A percentile compares a stretch with the other conserved stretches of the same genome.
phyloP scores from a whole-genome alignment of 2,329 filamentous ascomycete species.

The Capronia americana region DNA sequence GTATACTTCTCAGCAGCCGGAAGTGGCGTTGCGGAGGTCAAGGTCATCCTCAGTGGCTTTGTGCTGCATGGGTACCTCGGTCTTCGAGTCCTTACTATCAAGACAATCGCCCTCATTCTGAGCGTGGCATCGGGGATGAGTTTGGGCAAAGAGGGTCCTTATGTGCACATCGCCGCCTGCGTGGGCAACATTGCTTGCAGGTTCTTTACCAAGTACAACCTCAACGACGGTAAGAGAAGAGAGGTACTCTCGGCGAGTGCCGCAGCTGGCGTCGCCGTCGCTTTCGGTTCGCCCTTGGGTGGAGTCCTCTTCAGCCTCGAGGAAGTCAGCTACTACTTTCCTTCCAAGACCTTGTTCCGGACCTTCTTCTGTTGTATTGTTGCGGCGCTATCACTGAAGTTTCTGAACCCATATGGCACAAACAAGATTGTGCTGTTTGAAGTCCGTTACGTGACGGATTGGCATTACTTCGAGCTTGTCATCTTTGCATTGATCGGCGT shows the following conservation, averaged over 20 bases:
- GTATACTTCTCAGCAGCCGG: conserved; percentile 95
- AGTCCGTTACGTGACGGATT: conserved; percentile 87
- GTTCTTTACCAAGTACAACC: conserved; percentile 90
- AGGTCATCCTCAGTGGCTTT: conserved; percentile 97
- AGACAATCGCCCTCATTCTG: conserved; percentile 80
- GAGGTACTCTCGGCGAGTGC: conserved; percentile 93
- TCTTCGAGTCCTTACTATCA: conserved; percentile 82
- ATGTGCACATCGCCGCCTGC: conserved; percentile 95
- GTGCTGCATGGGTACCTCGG: conserved; percentile 96
- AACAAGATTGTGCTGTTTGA: conserved; percentile 97
- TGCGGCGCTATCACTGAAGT: conserved; percentile 88
- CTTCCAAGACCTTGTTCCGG: conserved; percentile 93
- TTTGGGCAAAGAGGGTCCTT: conserved; percentile 92
- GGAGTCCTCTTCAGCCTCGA: conserved; percentile 93
- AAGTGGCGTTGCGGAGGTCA: conserved; percentile 94
- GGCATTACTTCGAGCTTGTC: conserved; percentile 89
- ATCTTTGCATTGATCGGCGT: conserved; percentile 86
- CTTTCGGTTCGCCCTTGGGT: conserved; percentile 88
- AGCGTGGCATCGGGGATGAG: conserved; percentile 92
- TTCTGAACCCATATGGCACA: conserved; percentile 93
- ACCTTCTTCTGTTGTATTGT: conserved; percentile 98
- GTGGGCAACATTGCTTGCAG: conserved; percentile 95
- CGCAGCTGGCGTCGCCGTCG: conserved; percentile 89
- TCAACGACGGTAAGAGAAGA: conserved; percentile 90
- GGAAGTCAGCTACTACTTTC: conserved; percentile 97